A percentile compares a stretch with the other conserved stretches of the same genome.
phyloP scores from a whole-genome alignment of 208 protist species.

The Leishmania aethiopica region DNA sequence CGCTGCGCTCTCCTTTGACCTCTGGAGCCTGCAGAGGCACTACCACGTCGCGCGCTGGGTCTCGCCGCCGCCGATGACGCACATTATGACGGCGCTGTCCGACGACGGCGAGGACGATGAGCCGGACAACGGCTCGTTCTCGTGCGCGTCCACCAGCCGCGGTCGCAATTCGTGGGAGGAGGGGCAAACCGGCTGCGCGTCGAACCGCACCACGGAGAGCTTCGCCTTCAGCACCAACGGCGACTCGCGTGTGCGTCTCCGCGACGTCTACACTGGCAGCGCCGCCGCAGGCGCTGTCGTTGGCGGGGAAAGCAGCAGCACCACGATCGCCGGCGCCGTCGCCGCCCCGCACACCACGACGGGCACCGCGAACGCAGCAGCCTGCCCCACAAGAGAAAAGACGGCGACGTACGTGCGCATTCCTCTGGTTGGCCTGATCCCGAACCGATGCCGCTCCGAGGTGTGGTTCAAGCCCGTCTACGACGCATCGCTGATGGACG shows the following conservation, averaged over 20 bases:
- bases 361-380: background rate
- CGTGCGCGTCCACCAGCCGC: conserved; percentile 24
- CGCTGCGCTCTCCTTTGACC: conserved; percentile 61
- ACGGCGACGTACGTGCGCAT: conserved; percentile 40
- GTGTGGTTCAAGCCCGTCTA: conserved; percentile 65
- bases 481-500: conserved; percentile 12
- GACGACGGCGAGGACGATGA: conserved; percentile 23
- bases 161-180: conserved; percentile 33
- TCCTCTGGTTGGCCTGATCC: conserved; percentile 67
- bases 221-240: conserved; percentile 29
- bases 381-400: background rate
- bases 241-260: conserved; percentile 19
- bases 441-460: conserved; percentile 77
- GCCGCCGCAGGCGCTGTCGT: background rate
- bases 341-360: background rate
- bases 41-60: conserved; percentile 52
- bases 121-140: conserved; percentile 17
- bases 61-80: conserved; percentile 24
- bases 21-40: conserved; percentile 56
- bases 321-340: background rate
- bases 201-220: conserved; percentile 25
- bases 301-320: background rate
- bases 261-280: conserved; percentile 19
- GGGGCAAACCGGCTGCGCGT: conserved; percentile 25
- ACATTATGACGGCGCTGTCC: conserved; percentile 16